Base-by-base conservation (phyloP, 2,329 filamentous ascomycete species). In the Fusarium sp. region DNA sequence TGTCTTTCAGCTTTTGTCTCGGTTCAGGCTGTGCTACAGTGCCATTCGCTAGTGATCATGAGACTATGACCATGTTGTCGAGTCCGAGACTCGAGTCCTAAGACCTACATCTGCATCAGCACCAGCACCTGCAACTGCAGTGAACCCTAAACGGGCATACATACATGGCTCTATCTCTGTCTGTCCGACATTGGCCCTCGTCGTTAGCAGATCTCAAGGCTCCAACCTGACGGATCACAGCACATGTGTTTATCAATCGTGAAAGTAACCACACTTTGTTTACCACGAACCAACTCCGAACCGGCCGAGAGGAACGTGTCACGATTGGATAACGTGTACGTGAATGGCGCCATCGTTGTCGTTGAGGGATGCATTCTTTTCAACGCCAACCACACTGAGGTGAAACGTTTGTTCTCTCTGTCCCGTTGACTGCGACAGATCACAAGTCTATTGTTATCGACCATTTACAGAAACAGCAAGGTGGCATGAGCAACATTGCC, bases 71-170 rank as follows among this genome's bases (percentile, higher is more conserved):
- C 66, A 67, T 62, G 53, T 53, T 45, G 46, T 60, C 53, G 53
- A 67, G 43, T 60, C 50, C 66, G 57, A 51, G 41, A 65, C 61
- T 59, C 46, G 61, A 56, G 35, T 30, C 45, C 59, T 45, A 24
- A 64, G 62, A 69, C 62, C 44, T 53, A 49, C 66, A 64, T 51
- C 46, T 67, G 57, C 22, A 22, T 22, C 22, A 22, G 22, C 22
- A 22, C 22, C 22, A 22, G 22, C 22, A 22, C 22, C 22, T 22
- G 22, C 22, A 22, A 48, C 46, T 67, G 57, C 50, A 47, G 66
- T 70, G 66, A 56, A 37, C 53, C 62, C 47, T 44, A 63, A 53
- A 30, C 17, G 51, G 43, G 28, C n/a, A 50, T 69, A 28, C n/a
- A 56, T 69, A 49, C 30, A 67, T 37, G 32, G 17, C 14, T 50